Base-by-base conservation (phyloP, 257 asterid species). In the Jacaranda mimosifolia region DNA sequence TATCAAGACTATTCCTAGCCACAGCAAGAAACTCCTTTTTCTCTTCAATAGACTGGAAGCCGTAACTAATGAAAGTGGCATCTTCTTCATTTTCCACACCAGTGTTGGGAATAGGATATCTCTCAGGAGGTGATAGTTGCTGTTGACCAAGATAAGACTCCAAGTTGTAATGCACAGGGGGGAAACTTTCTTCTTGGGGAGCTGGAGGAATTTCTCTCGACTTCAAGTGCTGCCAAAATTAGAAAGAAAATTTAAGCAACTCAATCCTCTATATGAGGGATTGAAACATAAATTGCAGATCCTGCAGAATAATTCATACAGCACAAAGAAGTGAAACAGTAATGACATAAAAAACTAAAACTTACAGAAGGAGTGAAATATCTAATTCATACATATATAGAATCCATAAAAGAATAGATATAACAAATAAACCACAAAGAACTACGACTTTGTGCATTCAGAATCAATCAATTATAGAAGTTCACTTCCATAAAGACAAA, bases 1-100 rank as follows among this genome's bases (percentile, higher is more conserved):
- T 77, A 68, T 94, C 98, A 19, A 92, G 92, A 74, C 91, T 88
- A 85, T 92, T 92, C 56, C 97, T 94, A 77, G 94, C 86, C 55
- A 87, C 86, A 56, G 84, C 83, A 36, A 94, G 94, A 84, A 79
- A 85, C 83, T 92, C 97, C 65, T 88, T 90, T 70, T 89, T 92
- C 80, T 88, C 91, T 85, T 88, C 96, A 52, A 55, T 74, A 11
- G 96, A 85, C 83, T 82, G 94, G 72, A 88, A 78, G 46, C 80
- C 79, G 38, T 83, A 91, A 67, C 75, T 70, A 71, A 70, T 35
- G 75, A 81, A 87, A 73, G 82, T 46, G 18, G 79, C 72, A 71
- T 67, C 82, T 79, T 84, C 87, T 76, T 80, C 80, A 80, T 79
- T 83, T 69, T 75, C 85, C 19, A 75, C 75, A 62, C 82, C 91